Percentiles rank a stretch among this genome's conserved stretches.
Evolutionary conservation across 129 eudicot genomes (phyloP).

Genomic region (Arctium minus): DNA sequence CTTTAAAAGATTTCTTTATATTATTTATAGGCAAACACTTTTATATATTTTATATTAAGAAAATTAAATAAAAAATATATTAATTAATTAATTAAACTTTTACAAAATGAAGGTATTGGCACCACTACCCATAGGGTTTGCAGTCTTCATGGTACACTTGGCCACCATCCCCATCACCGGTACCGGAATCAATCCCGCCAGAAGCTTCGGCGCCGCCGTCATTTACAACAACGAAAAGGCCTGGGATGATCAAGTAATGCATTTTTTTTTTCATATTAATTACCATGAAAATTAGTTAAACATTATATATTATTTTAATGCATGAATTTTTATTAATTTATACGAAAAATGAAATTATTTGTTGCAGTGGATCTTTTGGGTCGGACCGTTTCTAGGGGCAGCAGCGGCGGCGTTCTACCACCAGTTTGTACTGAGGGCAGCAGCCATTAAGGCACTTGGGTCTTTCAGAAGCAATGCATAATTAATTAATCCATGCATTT

Average conservation of each 20-base stretch:
- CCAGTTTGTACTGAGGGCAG: conserved; percentile 66
- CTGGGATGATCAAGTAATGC: conserved; percentile 57
- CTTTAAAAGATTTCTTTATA: conserved; percentile 6
- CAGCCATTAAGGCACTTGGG: conserved; percentile 71
- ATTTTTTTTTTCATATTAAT: not conserved
- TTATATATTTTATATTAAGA: not conserved
- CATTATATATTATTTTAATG: not conserved
- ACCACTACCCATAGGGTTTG: conserved; percentile 65
- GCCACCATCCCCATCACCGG: conserved; percentile 68
- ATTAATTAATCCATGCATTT: not conserved
- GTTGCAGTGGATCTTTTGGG: conserved; percentile 80
- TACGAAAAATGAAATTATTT: not conserved
- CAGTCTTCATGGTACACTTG: conserved; percentile 65
- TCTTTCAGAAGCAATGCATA: conserved; percentile 69
- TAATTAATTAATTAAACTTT: not conserved
- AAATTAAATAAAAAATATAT: not conserved
- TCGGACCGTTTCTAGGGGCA: conserved; percentile 73
- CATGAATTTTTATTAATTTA: not conserved
- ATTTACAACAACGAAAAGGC: conserved; percentile 52
- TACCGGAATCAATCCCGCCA: conserved; percentile 64
- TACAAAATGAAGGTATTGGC: conserved; percentile 51
- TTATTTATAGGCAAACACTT: not conserved
- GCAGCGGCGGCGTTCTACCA: conserved; percentile 77
- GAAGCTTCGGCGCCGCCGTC: conserved; percentile 63
- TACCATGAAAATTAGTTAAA: not conserved